phyloP scores from a whole-genome alignment of 139 green algal genomes.

The Micractinium sp. region DNA sequence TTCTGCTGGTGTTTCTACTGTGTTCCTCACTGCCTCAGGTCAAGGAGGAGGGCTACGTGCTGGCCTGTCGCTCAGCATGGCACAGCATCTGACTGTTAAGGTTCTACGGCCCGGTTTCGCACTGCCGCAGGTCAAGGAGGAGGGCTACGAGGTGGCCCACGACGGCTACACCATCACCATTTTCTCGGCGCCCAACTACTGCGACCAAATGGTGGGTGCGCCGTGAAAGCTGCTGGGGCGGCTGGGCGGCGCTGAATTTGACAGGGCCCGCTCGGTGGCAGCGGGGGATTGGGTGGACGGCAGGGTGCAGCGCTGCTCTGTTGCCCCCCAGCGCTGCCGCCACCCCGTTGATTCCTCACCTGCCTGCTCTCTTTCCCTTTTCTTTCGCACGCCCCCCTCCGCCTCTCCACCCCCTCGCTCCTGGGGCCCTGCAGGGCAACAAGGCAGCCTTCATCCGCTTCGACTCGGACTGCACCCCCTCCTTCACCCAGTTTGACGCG shows the following conservation, averaged over 20 bases:
- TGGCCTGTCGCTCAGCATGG: no score
- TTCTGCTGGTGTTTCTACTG: no score
- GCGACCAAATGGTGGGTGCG: constrained; percentile 69
- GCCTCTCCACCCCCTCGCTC: no score
- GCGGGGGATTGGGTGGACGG: neutral
- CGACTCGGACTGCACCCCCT: constrained; percentile 89
- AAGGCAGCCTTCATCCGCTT: constrained; percentile 96
- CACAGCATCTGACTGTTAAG: no score
- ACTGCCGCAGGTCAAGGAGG: constrained; percentile 85
- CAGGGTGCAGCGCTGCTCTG: constrained; percentile 11
- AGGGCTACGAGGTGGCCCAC: constrained; percentile 96
- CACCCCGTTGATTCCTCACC: neutral
- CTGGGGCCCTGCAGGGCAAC: no score
- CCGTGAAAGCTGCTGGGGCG: no score
- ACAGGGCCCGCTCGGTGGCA: no score
- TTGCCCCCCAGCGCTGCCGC: neutral
- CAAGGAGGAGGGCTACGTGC: constrained; percentile 96
- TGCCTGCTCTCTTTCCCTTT: neutral
- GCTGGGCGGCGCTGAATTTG: no score
- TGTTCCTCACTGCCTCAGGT: constrained; percentile 69
- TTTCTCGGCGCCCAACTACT: constrained; percentile 99
- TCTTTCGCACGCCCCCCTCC: constrained; percentile 45
- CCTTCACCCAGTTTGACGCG: constrained; percentile 92
- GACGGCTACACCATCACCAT: constrained; percentile 90
- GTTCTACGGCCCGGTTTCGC: no score